Percentiles rank a stretch among this genome's conserved stretches.
These are phyloP conservation scores for Penicillium decumbens DNA, from an alignment of 2,329 filamentous ascomycete species.

Conservation along the genomic window DNA sequence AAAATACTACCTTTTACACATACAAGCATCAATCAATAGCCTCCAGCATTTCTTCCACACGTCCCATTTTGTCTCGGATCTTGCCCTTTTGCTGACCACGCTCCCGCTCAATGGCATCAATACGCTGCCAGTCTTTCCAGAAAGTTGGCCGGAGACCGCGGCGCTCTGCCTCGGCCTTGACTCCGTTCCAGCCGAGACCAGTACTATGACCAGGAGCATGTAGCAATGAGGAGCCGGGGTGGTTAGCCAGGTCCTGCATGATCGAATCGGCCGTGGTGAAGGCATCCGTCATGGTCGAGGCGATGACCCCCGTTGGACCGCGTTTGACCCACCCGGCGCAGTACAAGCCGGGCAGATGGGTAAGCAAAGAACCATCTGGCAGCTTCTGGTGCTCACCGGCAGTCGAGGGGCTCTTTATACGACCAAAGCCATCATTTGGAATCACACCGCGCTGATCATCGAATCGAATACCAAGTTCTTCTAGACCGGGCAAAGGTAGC, in stretches of 20 bases:
- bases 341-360: conserved; percentile 69
- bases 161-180: conserved; percentile 57
- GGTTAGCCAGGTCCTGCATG: conserved; percentile 64
- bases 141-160: conserved; percentile 60
- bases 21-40: conserved; percentile 27
- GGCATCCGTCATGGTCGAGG: conserved; percentile 90
- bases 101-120: conserved; percentile 71
- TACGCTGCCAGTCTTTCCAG: conserved; percentile 83
- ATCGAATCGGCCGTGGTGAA: conserved; percentile 85
- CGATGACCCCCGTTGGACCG: conserved; percentile 92
- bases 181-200: conserved; percentile 68
- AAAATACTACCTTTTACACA: conserved; percentile 9
- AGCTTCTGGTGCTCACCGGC: conserved; percentile 21
- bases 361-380: conserved; percentile 40
- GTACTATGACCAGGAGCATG: conserved; percentile 40
- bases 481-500: conserved; percentile 67
- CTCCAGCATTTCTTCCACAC: conserved; percentile 55
- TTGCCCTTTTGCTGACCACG: conserved; percentile 67
- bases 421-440: conserved; percentile 73
- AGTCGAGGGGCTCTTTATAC: conserved; percentile 52
- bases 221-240: conserved; percentile 41
- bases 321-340: conserved; percentile 96
- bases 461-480: conserved; percentile 70
- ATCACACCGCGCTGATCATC: conserved; percentile 70
- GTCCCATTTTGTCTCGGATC: conserved; percentile 64